These are phyloP conservation scores for Globisporangium mamillatum DNA, from an alignment of 352 stramenopile species.

Conservation along the genomic window DNA sequence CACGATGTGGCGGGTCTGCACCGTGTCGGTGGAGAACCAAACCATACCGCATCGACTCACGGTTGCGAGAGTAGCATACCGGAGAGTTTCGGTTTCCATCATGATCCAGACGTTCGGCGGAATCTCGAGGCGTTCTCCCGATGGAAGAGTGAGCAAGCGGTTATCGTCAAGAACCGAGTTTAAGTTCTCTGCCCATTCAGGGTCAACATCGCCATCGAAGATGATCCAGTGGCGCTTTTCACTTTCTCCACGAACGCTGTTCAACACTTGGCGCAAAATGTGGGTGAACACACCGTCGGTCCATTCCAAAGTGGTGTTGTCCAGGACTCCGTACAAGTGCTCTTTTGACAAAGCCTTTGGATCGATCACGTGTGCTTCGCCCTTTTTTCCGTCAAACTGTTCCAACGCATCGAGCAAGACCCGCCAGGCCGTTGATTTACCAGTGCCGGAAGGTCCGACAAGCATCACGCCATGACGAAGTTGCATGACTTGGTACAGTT, in stretches of 20 bases:
- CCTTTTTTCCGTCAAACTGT: constrained; percentile 94
- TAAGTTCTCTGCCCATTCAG: constrained; percentile 99
- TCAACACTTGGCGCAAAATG: constrained; percentile 94
- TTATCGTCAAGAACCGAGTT: constrained; percentile 99
- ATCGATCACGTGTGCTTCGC: constrained; percentile 98
- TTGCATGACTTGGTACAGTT: constrained; percentile 97
- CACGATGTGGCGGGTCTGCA: constrained; percentile 92
- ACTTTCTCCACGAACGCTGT: constrained; percentile 97
- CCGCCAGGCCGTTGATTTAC: constrained; percentile 95
- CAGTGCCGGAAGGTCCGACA: constrained; percentile 95
- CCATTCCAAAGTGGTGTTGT: constrained; percentile 99
- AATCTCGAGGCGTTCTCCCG: constrained; percentile 97
- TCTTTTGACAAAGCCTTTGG: constrained; percentile 99
- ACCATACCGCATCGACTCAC: constrained; percentile 99
- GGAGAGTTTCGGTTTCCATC: constrained; percentile 99
- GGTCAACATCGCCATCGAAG: constrained; percentile 99
- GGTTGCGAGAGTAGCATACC: constrained; percentile 98
- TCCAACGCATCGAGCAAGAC: constrained; percentile 94
- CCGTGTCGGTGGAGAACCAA: constrained; percentile 97
- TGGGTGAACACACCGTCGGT: constrained; percentile 99
- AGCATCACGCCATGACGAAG: constrained; percentile 99
- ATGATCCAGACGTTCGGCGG: constrained; percentile 99
- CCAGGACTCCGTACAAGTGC: constrained; percentile 97
- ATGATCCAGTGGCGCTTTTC: constrained; percentile 98
- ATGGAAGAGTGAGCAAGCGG: constrained; percentile 98